phyloP scores from a whole-genome alignment of 163 green algal species.

The Prototheca cutis region DNA sequence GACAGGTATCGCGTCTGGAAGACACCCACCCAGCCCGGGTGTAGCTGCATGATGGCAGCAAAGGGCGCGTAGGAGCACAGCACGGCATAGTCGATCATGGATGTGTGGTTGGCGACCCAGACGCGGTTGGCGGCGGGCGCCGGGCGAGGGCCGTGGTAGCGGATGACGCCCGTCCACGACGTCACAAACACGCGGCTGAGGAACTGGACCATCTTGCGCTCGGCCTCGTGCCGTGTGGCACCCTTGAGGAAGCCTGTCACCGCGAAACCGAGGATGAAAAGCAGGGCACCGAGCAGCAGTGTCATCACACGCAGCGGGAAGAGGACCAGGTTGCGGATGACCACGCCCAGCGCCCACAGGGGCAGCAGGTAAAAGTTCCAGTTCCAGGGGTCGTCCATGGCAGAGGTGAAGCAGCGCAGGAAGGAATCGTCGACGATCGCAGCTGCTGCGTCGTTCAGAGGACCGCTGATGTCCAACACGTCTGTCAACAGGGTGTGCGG shows the following conservation, averaged over 20 bases:
- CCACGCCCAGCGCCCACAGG: conserved; percentile 63
- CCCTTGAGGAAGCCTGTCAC: conserved; percentile 43
- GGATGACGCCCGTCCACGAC: conserved; percentile 77
- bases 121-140: conserved; percentile 59
- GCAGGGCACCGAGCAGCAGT: conserved; percentile 55
- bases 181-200: conserved; percentile 73
- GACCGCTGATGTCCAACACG: conserved; percentile 69
- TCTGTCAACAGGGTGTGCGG: too few relatives aligned
- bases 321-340: conserved; percentile 76
- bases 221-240: conserved; percentile 19
- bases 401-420: conserved; percentile 79
- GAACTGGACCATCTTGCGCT: conserved; percentile 67
- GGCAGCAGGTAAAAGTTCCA: conserved; percentile 97
- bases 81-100: conserved; percentile 98
- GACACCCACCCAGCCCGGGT: conserved; percentile 85
- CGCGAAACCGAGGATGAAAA: conserved; percentile 79
- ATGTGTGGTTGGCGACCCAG: conserved; percentile 97
- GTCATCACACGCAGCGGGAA: conserved; percentile 74
- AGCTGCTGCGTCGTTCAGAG: conserved; percentile 69
- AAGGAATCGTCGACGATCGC: conserved; percentile 94
- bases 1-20: conserved; percentile 71
- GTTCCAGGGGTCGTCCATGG: conserved; percentile 76
- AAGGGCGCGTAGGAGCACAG: conserved; percentile 83
- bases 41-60: conserved; percentile 98
- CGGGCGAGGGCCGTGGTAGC: conserved; percentile 90